A percentile compares a stretch with the other conserved stretches of the same genome.
These are phyloP conservation scores for Hawksworthiomyces lignivorus DNA, from an alignment of 2,329 filamentous ascomycete species.

Conservation along the genomic window DNA sequence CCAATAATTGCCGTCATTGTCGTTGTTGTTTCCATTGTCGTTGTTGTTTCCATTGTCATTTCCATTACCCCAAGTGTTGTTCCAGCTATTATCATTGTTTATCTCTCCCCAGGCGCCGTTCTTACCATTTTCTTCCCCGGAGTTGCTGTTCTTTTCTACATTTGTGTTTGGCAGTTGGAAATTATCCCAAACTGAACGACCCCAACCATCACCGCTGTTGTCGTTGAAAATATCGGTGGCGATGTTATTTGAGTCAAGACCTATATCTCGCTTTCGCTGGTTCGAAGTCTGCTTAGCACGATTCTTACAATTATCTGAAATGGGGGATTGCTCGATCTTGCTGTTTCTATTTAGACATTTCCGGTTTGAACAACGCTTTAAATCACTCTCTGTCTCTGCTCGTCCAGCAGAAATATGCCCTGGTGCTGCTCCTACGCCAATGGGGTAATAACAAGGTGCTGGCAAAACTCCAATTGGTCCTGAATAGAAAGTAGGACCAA, in stretches of 20 bases:
- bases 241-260: slow-evolving; percentile 8
- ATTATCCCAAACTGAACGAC: slow-evolving; percentile 8
- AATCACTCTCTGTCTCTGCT: too few species aligned
- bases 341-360: too few species aligned
- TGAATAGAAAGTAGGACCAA: too few species aligned
- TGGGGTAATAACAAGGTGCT: too few species aligned
- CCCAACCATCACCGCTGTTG: slow-evolving; percentile 10
- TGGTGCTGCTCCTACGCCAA: too few species aligned
- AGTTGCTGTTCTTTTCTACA: slow-evolving; percentile 2
- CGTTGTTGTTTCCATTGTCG: slow-evolving; percentile 13
- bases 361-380: too few species aligned
- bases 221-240: slow-evolving; percentile 5
- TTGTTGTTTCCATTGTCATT: slow-evolving; percentile 3
- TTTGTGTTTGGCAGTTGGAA: background rate
- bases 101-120: too few species aligned
- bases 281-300: slow-evolving; percentile 34
- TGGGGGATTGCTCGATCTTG: too few species aligned
- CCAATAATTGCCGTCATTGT: slow-evolving; percentile 9
- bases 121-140: slow-evolving; percentile 1
- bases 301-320: background rate
- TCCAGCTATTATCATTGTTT: slow-evolving; percentile 7
- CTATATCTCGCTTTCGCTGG: slow-evolving; percentile 32
- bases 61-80: slow-evolving; percentile 10
- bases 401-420: too few species aligned
- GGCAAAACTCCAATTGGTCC: too few species aligned